Evolutionary conservation across 2,329 filamentous ascomycete genomes (phyloP), one percentile per base, ranked within the genome.

Genomic region (Exophiala mesophila): DNA sequence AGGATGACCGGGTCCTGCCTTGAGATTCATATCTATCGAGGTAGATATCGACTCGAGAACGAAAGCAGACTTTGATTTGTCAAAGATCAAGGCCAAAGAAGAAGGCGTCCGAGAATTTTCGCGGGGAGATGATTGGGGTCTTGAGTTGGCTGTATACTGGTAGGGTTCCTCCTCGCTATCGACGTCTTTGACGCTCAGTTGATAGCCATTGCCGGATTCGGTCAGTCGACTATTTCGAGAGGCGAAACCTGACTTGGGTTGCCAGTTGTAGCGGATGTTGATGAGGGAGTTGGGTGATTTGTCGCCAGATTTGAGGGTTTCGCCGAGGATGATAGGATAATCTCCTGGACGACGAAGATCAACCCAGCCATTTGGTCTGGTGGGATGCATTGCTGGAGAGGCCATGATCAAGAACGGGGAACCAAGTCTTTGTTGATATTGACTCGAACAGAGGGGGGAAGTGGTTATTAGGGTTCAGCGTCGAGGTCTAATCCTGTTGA

Each of bases 11-110:
- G 83, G 85, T 10, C 80, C 80, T 41, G 75, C 78, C 39, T 77
- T 80, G 40, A 95, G 67, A 63, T 95, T 96, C 82, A 95, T 89
- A 57, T 87, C 82, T 65, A 94, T 84, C 28, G 82, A 81, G n/a
- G 82, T 83, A 59, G 87, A 79, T 41, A 96, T 71, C 38, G 80
- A 80, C 67, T 96, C 88, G 41, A 96, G 74, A 19, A 92, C 80
- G 53, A 92, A 92, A 42, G 76, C 82, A 57, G 90, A 80, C 39
- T 78, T 80, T 13, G 73, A 69, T 6, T 82, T 73, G 62, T 94
- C 85, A 59, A 90, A 92, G 44, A 90, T 76, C 38, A 94, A 74
- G 7, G 74, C 68, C 35, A 69, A 53, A 39, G 43, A 58, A 51
- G 9, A 64, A 61, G 42, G 65, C 10, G 49, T 39, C 5, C 36